phyloP scores from a whole-genome alignment of 2,329 filamentous ascomycete genomes.

The Botryosphaeria dothidea region DNA sequence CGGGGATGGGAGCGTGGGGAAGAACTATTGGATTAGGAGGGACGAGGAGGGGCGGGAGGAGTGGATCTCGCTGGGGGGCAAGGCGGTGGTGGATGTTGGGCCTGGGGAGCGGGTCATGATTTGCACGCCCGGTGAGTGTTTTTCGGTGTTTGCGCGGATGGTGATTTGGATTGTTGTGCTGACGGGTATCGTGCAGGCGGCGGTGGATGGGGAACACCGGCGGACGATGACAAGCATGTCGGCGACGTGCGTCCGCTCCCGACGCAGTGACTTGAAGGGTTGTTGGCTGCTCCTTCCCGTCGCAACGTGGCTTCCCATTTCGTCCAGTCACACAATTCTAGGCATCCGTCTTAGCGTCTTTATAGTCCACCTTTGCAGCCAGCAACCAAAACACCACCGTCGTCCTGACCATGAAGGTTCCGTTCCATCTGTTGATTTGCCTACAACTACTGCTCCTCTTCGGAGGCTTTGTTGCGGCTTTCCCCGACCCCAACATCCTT shows the following conservation, averaged over 20 bases:
- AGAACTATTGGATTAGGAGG: constrained; percentile 25
- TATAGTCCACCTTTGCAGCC: too few species aligned
- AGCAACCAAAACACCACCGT: not conserved
- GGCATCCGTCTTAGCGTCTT: not conserved
- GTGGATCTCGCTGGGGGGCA: constrained; percentile 15
- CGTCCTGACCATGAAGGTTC: not conserved
- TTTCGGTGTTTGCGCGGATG: not conserved
- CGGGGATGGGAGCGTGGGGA: constrained; percentile 31
- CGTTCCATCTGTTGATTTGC: not conserved
- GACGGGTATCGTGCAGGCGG: not conserved
- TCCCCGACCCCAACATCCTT: not conserved
- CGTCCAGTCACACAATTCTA: not conserved
- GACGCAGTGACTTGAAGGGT: not conserved
- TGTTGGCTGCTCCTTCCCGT: not conserved
- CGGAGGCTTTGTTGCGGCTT: not conserved
- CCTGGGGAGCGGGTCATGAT: constrained; percentile 12
- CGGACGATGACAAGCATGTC: not conserved
- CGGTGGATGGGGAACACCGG: constrained; percentile 12
- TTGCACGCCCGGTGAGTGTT: constrained; percentile 14
- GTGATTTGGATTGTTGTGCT: not conserved
- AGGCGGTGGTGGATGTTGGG: constrained; percentile 5
- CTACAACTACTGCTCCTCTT: not conserved
- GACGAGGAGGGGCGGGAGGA: not conserved
- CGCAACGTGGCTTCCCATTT: not conserved
- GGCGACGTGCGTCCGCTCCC: not conserved